These are phyloP conservation scores for Thalia dealbata DNA, from an alignment of 176 grass and related monocot genomes.

Conservation along the genomic window DNA sequence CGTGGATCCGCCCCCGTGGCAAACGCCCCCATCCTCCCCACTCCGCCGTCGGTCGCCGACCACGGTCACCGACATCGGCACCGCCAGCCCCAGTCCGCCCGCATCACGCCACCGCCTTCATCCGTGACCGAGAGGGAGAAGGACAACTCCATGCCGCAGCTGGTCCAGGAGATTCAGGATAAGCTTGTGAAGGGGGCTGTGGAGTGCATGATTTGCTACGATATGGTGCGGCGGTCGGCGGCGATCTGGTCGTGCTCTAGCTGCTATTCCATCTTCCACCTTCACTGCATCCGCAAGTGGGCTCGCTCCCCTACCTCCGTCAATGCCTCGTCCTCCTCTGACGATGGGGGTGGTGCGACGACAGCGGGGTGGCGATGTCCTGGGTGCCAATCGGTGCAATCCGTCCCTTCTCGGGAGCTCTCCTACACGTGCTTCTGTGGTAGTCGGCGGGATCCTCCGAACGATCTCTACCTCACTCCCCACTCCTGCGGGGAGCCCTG, in stretches of 20 bases:
- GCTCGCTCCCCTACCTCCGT: slow-evolving; percentile 71
- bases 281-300: slow-evolving; percentile 89
- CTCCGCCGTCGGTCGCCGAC: not conserved
- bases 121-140: not conserved
- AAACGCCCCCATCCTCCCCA: not conserved
- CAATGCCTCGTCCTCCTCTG: slow-evolving; percentile 11
- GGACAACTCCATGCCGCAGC: slow-evolving; percentile 45
- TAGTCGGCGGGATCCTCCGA: slow-evolving; percentile 38
- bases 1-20: slow-evolving; percentile 21
- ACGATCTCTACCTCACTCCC: slow-evolving; percentile 76
- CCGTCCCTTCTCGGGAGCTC: slow-evolving; percentile 39
- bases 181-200: slow-evolving; percentile 63
- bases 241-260: slow-evolving; percentile 81
- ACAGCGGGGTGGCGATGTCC: slow-evolving; percentile 61
- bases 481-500: slow-evolving; percentile 90
- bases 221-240: slow-evolving; percentile 78
- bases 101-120: not conserved
- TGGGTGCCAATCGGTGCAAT: slow-evolving; percentile 71
- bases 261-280: slow-evolving; percentile 97
- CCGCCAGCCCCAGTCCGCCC: not conserved
- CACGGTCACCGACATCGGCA: slow-evolving; percentile 3
- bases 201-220: slow-evolving; percentile 99
- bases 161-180: slow-evolving; percentile 95
- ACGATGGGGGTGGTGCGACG: not conserved
- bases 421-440: slow-evolving; percentile 85